Base-by-base conservation (phyloP, 2,329 filamentous ascomycete species). In the Dactylellina sp. region DNA sequence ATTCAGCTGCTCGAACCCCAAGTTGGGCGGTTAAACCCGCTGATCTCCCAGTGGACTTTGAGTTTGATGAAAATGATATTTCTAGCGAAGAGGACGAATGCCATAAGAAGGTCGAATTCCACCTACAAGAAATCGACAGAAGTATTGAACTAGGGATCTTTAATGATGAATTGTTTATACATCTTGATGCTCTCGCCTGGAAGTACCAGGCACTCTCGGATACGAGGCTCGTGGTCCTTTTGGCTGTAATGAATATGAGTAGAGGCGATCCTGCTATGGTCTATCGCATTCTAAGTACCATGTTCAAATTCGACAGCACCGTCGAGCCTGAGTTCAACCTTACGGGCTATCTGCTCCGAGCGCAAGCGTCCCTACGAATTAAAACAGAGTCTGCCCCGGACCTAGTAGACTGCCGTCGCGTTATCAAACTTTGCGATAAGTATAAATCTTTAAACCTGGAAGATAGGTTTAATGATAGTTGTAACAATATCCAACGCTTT, bases 21-120 rank as follows among this genome's bases (percentile, higher is more conserved):
- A 40, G 3, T 14, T 40, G 37, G 37, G 37, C 37, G 9, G 12
- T 12, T 40, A 40, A 40, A 40, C 6, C 5, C 14, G 12, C 37
- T 12, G 12, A 40, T 7, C n/a, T 40, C 5, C 11, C 37, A 40
- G 4, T 4, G 3, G 37, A 14, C 3, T 52, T 63, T 35, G 46
- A 63, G 12, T 63, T 63, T 24, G 59, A 63, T 16, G 59, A 63
- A 44, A 25, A 63, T 14, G 37, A 63, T 14, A 35, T 63, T 9
- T 52, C 59, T 2, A 46, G 53, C 18, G 47, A 40, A 32, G 59
- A 63, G 12, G 37, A 63, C 28, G 18, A 11, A 3, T 12, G 7
- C 2, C 2, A 35, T n/a, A 39, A 22, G 20, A 52, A 52, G 16
- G 16, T 63, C 7, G 9, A 18, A 6, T 63, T 53, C n/a, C 59